Evolutionary conservation across 2,329 filamentous ascomycete species (phyloP).

Genomic region (Apiospora kogelbergensis): DNA sequence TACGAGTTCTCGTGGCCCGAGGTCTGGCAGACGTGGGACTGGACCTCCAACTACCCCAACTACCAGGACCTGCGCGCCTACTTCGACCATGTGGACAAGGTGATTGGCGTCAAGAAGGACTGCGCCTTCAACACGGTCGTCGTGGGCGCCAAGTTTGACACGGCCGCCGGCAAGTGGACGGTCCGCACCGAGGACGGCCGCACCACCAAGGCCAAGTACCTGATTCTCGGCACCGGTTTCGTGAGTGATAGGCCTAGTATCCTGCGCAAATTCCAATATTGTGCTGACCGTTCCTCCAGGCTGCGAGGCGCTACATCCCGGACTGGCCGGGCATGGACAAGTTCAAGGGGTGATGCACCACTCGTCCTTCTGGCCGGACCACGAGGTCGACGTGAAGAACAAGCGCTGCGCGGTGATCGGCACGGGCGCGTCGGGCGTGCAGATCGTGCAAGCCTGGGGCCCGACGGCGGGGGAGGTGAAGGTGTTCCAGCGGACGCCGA

Average conservation of each 20-base stretch:
- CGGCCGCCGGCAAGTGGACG: constrained; percentile 38
- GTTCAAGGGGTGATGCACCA: constrained; percentile 61
- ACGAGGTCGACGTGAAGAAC: constrained; percentile 49
- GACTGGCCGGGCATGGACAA: constrained; percentile 46
- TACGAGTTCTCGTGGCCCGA: constrained; percentile 37
- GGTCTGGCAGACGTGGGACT: constrained; percentile 45
- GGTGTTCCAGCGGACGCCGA: constrained; percentile 66
- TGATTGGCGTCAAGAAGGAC: constrained; percentile 46
- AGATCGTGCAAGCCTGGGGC: constrained; percentile 60
- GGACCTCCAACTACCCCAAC: constrained; percentile 39
- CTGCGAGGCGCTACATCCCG: constrained; percentile 27
- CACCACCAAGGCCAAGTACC: constrained; percentile 39
- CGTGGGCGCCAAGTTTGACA: constrained; percentile 39
- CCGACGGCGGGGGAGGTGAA: constrained; percentile 48
- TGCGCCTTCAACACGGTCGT: constrained; percentile 45
- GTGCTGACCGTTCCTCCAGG: background rate
- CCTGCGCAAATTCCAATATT: background rate
- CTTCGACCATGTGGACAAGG: constrained; percentile 59
- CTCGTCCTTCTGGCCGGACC: constrained; percentile 58
- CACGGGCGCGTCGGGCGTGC: constrained; percentile 62
- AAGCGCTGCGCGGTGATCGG: constrained; percentile 63
- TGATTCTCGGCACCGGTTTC: constrained; percentile 55
- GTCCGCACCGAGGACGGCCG: constrained; percentile 41
- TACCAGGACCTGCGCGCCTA: constrained; percentile 54
- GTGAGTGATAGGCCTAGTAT: constrained; percentile 17